Evolutionary conservation across 1,284 basidiomycete genomes (phyloP).

Genomic region (Neolentinus lepideus): DNA sequence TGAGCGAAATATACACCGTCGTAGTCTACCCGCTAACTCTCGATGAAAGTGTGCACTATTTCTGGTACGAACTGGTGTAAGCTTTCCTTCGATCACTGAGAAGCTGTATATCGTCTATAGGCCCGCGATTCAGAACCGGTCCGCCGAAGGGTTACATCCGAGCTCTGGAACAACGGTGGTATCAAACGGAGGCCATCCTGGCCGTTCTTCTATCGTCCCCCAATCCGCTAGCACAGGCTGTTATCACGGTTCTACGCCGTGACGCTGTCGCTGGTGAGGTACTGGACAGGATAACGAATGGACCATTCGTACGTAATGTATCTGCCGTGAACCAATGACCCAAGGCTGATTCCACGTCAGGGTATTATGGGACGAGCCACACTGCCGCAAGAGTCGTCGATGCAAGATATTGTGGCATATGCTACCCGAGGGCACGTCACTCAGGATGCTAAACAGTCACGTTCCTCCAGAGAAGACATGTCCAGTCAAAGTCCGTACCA

Average conservation of each 20-base stretch:
- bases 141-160: neutral
- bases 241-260: neutral
- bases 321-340: neutral
- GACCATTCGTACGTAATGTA: neutral
- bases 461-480: neutral
- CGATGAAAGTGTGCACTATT: neutral
- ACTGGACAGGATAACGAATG: neutral
- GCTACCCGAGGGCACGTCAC: neutral
- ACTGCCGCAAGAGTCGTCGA: neutral
- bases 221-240: neutral
- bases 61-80: neutral
- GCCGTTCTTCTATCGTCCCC: neutral
- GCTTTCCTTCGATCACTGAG: neutral
- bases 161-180: conserved; percentile 1
- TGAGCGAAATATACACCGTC: neutral
- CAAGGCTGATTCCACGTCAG: too few relatives aligned
- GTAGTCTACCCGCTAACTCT: neutral
- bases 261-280: neutral
- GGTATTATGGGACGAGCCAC: neutral
- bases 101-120: neutral
- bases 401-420: neutral
- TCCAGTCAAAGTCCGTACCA: neutral
- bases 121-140: neutral
- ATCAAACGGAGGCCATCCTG: conserved; percentile 1
- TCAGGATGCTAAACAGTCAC: neutral